phyloP scores from a whole-genome alignment of 1,284 basidiomycete species.

The Afroboletus lepidellus region DNA sequence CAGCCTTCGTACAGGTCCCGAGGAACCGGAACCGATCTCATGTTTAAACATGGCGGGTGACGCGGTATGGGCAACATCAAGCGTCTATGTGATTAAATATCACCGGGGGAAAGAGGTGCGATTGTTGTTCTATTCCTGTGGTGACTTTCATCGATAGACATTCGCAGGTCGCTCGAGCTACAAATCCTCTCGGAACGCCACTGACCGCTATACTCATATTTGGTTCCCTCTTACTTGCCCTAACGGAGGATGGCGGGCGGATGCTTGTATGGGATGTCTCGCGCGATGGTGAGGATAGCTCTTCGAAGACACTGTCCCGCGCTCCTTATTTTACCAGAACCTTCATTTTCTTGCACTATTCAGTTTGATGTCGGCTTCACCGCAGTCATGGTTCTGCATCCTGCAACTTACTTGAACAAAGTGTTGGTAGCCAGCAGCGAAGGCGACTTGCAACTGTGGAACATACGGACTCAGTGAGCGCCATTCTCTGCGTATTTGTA shows the following conservation, averaged over 20 bases:
- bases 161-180: conserved; percentile 44
- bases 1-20: conserved; percentile 59
- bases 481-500: background rate
- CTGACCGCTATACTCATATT: conserved; percentile 72
- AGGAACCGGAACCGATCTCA: conserved; percentile 71
- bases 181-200: conserved; percentile 63
- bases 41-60: conserved; percentile 84
- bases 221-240: conserved; percentile 74
- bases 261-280: conserved; percentile 80
- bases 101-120: conserved; percentile 83
- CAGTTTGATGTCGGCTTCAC: conserved; percentile 79
- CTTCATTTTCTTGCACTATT: conserved; percentile 45
- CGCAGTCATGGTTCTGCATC: conserved; percentile 85
- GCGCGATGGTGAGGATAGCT: conserved; percentile 35
- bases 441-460: conserved; percentile 92
- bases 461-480: conserved; percentile 78
- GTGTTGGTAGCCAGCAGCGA: conserved; percentile 82
- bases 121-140: conserved; percentile 4
- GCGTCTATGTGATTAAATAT: conserved; percentile 75
- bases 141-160: conserved; percentile 8
- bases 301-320: background rate
- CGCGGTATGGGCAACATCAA: conserved; percentile 80
- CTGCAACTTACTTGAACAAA: conserved; percentile 97
- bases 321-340: conserved; percentile 22
- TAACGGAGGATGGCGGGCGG: conserved; percentile 79